Percentiles rank a stretch among this genome's conserved stretches.
These are phyloP conservation scores for Solanum chiquidenum DNA, from an alignment of 257 asterid species.

Conservation along the genomic window DNA sequence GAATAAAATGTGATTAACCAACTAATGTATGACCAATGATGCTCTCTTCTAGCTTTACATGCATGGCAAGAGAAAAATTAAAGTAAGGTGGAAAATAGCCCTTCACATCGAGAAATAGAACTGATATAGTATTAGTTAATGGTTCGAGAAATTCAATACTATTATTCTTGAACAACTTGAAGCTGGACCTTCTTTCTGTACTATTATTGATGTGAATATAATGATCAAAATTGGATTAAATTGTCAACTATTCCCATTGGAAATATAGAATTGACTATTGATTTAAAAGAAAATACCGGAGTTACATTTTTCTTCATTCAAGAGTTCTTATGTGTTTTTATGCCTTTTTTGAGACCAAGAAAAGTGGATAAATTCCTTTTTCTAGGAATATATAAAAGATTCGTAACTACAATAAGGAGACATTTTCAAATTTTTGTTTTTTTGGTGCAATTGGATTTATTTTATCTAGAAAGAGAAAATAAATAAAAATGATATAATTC, in stretches of 20 bases:
- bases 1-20: not conserved
- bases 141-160: not conserved
- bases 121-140: not conserved
- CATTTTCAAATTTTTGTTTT: slow-evolving; percentile 7
- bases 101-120: not conserved
- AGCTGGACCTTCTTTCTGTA: accelerated
- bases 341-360: not conserved
- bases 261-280: not conserved
- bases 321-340: not conserved
- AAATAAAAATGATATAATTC: too few relatives aligned
- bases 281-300: not conserved
- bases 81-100: not conserved
- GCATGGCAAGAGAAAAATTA: not conserved
- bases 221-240: not conserved
- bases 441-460: not conserved
- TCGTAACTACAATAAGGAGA: not conserved
- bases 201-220: not conserved
- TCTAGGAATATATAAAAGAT: not conserved
- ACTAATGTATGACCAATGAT: not conserved
- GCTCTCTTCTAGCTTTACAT: not conserved
- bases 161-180: not conserved
- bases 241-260: not conserved
- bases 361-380: not conserved
- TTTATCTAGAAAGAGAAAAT: too few relatives aligned
- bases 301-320: not conserved